Conservation (phyloP, 1,139 yeast species). For the Hansenula lynferdii region DNA sequence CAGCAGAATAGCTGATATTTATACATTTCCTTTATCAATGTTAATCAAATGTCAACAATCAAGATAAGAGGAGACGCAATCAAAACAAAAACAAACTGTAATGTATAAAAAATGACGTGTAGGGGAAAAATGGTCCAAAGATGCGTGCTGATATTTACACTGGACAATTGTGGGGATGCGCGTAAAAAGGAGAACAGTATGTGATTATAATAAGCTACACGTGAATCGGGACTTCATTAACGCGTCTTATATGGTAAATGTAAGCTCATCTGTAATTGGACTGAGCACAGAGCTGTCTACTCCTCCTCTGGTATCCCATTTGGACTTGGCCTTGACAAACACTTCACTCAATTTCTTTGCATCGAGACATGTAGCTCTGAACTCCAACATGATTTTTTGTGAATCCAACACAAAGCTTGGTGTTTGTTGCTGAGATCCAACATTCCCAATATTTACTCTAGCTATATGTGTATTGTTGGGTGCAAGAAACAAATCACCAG, state of each 20-base stretch:
- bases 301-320: slow-evolving; percentile 31
- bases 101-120: too few relatives aligned
- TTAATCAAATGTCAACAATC: too few relatives aligned
- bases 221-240: background rate
- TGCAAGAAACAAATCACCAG: slow-evolving; percentile 76
- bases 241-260: background rate
- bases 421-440: slow-evolving; percentile 15
- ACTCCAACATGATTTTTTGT: slow-evolving; percentile 66
- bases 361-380: slow-evolving; percentile 58
- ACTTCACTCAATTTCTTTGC: slow-evolving; percentile 40
- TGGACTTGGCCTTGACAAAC: slow-evolving; percentile 53
- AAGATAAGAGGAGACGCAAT: background rate
- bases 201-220: background rate
- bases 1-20: too few relatives aligned
- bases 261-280: slow-evolving; percentile 9
- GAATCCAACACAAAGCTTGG: slow-evolving; percentile 45
- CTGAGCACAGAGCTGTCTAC: slow-evolving; percentile 24
- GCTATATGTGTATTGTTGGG: slow-evolving; percentile 76
- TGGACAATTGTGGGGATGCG: background rate
- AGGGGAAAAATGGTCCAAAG: too few relatives aligned
- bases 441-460: slow-evolving; percentile 43
- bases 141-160: background rate
- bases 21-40: too few relatives aligned
- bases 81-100: background rate
- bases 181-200: background rate